phyloP scores from a whole-genome alignment of 2,329 filamentous ascomycete genomes.

The Alternaria sp. region DNA sequence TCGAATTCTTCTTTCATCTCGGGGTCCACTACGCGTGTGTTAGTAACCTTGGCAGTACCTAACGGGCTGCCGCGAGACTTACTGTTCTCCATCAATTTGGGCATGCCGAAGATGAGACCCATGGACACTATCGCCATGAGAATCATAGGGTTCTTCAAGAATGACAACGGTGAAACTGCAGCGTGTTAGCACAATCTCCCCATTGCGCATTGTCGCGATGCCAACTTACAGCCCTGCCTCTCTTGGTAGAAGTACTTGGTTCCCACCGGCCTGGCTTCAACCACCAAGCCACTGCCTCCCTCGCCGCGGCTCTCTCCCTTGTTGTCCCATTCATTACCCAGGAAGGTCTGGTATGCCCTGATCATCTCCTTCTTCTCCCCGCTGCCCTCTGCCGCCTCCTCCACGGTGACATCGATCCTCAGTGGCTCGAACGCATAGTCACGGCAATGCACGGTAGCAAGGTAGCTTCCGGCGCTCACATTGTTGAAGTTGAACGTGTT shows the following conservation, averaged over 20 bases:
- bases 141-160: constrained; percentile 96
- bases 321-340: constrained; percentile 89
- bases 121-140: constrained; percentile 85
- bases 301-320: constrained; percentile 69
- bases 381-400: constrained; percentile 35
- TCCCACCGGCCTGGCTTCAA: constrained; percentile 66
- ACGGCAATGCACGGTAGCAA: constrained; percentile 78
- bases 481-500: constrained; percentile 80
- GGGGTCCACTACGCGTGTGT: constrained; percentile 79
- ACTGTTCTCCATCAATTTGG: constrained; percentile 96
- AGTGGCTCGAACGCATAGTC: constrained; percentile 79
- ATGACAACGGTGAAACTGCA: constrained; percentile 76
- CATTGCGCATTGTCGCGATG: not conserved
- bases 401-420: constrained; percentile 71
- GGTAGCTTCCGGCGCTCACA: constrained; percentile 74
- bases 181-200: constrained; percentile 21
- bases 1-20: constrained; percentile 93
- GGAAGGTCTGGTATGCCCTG: constrained; percentile 80
- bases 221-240: constrained; percentile 72
- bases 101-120: constrained; percentile 87
- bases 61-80: constrained; percentile 51
- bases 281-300: constrained; percentile 56
- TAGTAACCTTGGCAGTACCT: constrained; percentile 3
- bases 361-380: constrained; percentile 55
- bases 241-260: constrained; percentile 78